phyloP scores from a whole-genome alignment of 306 rosid genomes.

The Gleditsia sinensis region DNA sequence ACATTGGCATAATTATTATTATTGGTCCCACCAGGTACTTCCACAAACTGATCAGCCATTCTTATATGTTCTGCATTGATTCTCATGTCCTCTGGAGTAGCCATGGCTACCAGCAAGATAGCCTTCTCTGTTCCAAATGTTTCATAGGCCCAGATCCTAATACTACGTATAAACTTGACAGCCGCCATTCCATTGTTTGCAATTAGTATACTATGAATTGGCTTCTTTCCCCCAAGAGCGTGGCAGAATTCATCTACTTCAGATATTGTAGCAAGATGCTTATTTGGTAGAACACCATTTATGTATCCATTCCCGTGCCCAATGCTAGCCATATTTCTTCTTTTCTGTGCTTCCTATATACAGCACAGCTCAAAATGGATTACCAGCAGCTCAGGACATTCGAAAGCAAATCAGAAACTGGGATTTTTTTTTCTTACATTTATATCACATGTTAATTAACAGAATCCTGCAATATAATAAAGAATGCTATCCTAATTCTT shows the following conservation, averaged over 20 bases:
- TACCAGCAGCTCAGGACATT: constrained; percentile 27
- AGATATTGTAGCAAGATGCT: constrained; percentile 69
- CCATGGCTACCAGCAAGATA: constrained; percentile 97
- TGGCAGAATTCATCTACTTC: constrained; percentile 77
- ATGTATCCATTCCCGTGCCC: constrained; percentile 62
- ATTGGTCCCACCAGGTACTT: constrained; percentile 99
- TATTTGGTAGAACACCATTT: constrained; percentile 58
- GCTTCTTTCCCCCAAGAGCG: constrained; percentile 89
- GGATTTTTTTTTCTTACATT: not conserved
- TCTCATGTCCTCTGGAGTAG: constrained; percentile 99
- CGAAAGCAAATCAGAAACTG: not conserved
- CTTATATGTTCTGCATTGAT: constrained; percentile 99
- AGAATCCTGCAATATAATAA: not conserved
- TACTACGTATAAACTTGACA: constrained; percentile 94
- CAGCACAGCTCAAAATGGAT: constrained; percentile 42
- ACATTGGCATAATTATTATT: constrained; percentile 99
- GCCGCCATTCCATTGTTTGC: constrained; percentile 99
- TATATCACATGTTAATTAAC: constrained; percentile 14
- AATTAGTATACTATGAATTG: constrained; percentile 92
- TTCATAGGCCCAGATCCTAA: constrained; percentile 96
- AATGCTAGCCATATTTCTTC: constrained; percentile 48
- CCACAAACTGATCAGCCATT: constrained; percentile 98
- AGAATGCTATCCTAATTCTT: constrained; percentile 3
- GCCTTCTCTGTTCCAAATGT: constrained; percentile 96
- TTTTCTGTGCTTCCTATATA: constrained; percentile 54